Evolutionary conservation across 805 yeast genomes (phyloP), one percentile per base, ranked within the genome.

Genomic region (Nakazawaea ambrosiae): DNA sequence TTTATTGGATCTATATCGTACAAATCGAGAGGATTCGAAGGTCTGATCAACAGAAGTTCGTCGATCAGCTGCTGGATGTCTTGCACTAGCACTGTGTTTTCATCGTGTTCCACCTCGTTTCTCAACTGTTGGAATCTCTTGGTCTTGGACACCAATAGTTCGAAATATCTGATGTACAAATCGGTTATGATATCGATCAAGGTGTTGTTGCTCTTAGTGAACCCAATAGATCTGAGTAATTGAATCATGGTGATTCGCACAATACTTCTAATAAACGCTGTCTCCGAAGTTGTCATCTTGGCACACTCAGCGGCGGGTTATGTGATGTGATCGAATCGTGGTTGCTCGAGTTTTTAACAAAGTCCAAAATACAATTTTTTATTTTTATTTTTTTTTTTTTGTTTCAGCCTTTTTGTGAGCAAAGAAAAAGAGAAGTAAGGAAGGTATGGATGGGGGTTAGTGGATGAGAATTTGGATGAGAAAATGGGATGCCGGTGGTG

Each of bases 141-240:
- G 0, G 86, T 63, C 34, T 75, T 75, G 10, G 58, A 46, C 2
- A 78, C 57, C 16, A 90, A 51, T 14, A 78, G 58, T 34, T 63
- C 62, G 31, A 90, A 57, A 52, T 78, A 81, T 40, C 81, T 70
- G 14, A 83, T 61, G 52, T 81, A 77, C 2, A 90, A 51, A 50
- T 88, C 96, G 0, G 95, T 79, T n/a, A 88, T 47, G 2, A 78
- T 69, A 50, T 87, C 89, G 8, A 90, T 64, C 1, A 82, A 73
- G 6, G 75, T 65, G 6, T 90, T 84, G 36, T 78, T 68, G 45
- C 89, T 78, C 48, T 78, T 70, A 44, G 86, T 96, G 50, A 88
- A 86, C 0, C 98, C 98, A 22, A 78, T 73, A 0, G 92, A 77
- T 44, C 86, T 77, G 36, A 90, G 67, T 4, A 81, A 62, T 58